phyloP scores from a whole-genome alignment of 108 stramenopile genomes.

The Parietichytrium sp. region DNA sequence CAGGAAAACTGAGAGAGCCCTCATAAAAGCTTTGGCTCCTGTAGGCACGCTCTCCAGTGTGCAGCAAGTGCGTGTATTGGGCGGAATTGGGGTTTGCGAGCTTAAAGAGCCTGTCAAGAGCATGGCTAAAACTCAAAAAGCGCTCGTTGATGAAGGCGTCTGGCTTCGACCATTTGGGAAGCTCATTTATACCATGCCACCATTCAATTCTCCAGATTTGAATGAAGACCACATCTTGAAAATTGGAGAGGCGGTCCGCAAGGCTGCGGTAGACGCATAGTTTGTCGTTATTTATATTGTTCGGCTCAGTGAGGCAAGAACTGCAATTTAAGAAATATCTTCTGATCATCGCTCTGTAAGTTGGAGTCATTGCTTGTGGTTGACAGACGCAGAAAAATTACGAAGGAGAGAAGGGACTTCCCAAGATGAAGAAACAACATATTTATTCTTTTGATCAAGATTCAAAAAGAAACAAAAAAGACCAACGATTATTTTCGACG shows the following conservation, averaged over 20 bases:
- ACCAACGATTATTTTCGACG: no score
- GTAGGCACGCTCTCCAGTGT: slow-evolving; percentile 58
- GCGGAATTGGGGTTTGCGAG: slow-evolving; percentile 81
- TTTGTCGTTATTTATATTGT: no score
- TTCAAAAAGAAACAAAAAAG: no score
- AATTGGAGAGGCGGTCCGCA: slow-evolving; percentile 60
- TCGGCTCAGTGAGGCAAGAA: no score
- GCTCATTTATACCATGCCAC: slow-evolving; percentile 80
- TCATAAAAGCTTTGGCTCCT: slow-evolving; percentile 60
- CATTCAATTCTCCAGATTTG: slow-evolving; percentile 63
- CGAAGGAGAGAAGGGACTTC: no score
- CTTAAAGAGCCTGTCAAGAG: slow-evolving; percentile 66
- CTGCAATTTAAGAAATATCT: no score
- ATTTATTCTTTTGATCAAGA: no score
- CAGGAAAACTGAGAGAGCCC: slow-evolving; percentile 55
- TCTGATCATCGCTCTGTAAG: no score
- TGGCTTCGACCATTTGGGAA: slow-evolving; percentile 80
- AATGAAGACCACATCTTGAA: slow-evolving; percentile 55
- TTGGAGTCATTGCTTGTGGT: no score
- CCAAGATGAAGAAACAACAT: no score
- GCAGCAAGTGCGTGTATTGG: slow-evolving; percentile 72
- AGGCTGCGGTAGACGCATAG: slow-evolving; percentile 38
- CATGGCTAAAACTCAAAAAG: slow-evolving; percentile 62
- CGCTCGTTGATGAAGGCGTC: slow-evolving; percentile 67
- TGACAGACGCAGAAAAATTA: no score